phyloP scores from a whole-genome alignment of 139 green algal genomes.

The Trebouxia sp. region DNA sequence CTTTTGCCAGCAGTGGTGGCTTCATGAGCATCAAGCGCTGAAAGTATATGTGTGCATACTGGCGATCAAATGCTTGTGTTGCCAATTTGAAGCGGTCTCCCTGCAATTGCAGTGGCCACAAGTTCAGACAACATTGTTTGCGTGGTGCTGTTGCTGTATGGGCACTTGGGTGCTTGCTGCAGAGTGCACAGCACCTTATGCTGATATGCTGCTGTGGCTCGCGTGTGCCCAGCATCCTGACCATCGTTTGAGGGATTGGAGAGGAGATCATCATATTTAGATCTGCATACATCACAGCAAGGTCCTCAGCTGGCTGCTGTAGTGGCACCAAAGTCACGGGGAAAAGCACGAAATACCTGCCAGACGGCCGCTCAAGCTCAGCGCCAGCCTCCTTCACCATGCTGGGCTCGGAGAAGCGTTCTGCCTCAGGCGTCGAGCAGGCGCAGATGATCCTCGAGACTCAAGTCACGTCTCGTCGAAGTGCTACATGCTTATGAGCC shows the following conservation, averaged over 20 bases:
- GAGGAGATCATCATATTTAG: slow-evolving; percentile 19
- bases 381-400: background rate
- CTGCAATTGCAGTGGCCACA: background rate
- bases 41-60: slow-evolving; percentile 97
- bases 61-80: slow-evolving; percentile 42
- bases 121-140: no score
- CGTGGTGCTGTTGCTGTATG: no score
- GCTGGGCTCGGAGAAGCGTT: no score
- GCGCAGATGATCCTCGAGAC: no score
- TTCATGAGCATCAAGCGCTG: slow-evolving; percentile 72
- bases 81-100: slow-evolving; percentile 15
- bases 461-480: background rate
- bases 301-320: no score
- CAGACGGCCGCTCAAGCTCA: background rate
- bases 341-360: background rate
- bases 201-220: slow-evolving; percentile 2
- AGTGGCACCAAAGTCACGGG: no score
- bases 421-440: no score
- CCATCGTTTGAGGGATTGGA: slow-evolving; percentile 7
- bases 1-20: slow-evolving; percentile 44
- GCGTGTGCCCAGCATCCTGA: background rate
- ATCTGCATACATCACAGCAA: no score
- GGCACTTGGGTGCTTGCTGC: no score
- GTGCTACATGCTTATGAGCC: background rate
- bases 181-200: no score